These are phyloP conservation scores for Trametes polyzona DNA, from an alignment of 1,284 basidiomycete species.

Conservation along the genomic window DNA sequence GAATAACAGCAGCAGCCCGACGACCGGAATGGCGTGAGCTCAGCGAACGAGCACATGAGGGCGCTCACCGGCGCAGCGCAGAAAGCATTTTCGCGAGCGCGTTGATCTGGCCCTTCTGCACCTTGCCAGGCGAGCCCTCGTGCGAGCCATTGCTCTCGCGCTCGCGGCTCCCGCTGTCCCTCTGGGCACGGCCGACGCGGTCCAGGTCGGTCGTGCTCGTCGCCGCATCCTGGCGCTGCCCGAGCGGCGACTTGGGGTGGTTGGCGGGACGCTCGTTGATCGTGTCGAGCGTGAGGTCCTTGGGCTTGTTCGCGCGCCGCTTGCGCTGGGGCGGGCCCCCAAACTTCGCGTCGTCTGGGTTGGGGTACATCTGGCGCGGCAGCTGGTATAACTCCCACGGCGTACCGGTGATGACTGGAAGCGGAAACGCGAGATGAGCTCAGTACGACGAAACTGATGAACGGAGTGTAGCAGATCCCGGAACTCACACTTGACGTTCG, in stretches of 20 bases:
- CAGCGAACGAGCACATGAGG: conserved; percentile 1
- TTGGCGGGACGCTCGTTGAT: conserved; percentile 64
- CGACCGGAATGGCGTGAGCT: conserved; percentile 5
- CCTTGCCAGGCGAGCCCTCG: conserved; percentile 62
- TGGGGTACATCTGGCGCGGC: conserved; percentile 63
- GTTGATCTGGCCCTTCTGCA: conserved; percentile 84
- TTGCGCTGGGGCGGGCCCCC: conserved; percentile 65
- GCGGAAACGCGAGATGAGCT: not conserved
- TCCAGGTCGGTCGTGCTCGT: conserved; percentile 72
- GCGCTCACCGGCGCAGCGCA: conserved; percentile 64
- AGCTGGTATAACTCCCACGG: conserved; percentile 73
- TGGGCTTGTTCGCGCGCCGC: conserved; percentile 65
- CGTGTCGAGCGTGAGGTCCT: conserved; percentile 65
- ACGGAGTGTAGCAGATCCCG: conserved; percentile 4
- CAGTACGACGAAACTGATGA: conserved; percentile 17
- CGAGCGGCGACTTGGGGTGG: conserved; percentile 43
- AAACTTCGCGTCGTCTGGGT: conserved; percentile 64
- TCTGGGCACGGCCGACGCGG: conserved; percentile 46
- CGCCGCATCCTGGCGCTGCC: conserved; percentile 54
- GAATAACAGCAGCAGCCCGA: not conserved
- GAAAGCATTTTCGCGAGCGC: conserved; percentile 84
- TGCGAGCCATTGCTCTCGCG: conserved; percentile 41
- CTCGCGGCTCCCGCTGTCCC: conserved; percentile 34
- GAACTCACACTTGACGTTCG: conserved; percentile 79
- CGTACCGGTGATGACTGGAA: conserved; percentile 70